Evolutionary conservation across 148 eudicot genomes (phyloP), one percentile per base, ranked within the genome.

Genomic region (Chenopodium berlandieri): DNA sequence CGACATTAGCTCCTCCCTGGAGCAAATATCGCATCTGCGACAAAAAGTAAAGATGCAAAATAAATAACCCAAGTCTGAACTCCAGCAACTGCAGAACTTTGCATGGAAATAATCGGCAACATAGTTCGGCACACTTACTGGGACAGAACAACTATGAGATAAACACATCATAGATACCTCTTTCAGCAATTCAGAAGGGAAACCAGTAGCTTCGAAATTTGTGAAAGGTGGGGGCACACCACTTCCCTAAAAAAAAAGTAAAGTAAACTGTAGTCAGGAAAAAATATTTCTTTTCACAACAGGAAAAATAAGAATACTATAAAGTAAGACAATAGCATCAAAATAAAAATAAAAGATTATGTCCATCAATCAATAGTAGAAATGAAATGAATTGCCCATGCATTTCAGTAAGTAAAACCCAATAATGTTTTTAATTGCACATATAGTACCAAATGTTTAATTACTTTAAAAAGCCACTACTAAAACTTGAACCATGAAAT

Each of bases 11-110:
- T 94, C 97, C 97, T 89, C 95, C 92, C 81, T 85, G 97, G 99
- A 96, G 99, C 97, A 92, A 94, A 96, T 94, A 94, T 96, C 99
- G 99, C 99, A 94, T 89, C 99, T 96, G 95, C 89, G 91, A 91
- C 92, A 91, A 89, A 87, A 86, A 85, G 90, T 87, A 86, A 66
- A 91, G 80, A 89, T 78, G 87, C 86, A 84, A 91, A 78, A 83
- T 44, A 89, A 75, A 83, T 81, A 91, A 87, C 85, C 84, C 80
- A 90, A 91, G 89, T 88, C 88, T 87, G 89, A 81, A 84, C 83
- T 83, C 90, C 86, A 86, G 83, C 69, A 87, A 83, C 81, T 75
- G 88, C 83, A 88, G 86, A 88, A 87, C 76, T 83, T 86, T 66
- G 84, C 67, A 78, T 31, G 81, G 80, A 84, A 81, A 68, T 63